Evolutionary conservation across 257 asterid species (phyloP), one percentile per base, ranked within the genome.

Genomic region (Asclepias syriaca): DNA sequence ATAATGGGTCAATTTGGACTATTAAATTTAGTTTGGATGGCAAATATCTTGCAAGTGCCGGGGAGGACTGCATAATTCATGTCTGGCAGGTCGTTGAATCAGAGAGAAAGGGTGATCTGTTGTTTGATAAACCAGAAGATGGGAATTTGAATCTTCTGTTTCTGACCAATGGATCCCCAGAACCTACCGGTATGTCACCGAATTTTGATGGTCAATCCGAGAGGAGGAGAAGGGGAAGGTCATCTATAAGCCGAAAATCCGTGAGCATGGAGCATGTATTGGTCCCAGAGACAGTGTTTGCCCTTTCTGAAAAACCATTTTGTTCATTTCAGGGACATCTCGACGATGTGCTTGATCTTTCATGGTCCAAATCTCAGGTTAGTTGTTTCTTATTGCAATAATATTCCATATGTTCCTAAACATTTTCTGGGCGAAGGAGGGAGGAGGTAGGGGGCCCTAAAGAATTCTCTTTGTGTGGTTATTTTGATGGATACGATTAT

Each of bases 301-400:
- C 92, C 65, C 96, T 95, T 67, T 80, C 90, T 27, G 99, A 95
- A 69, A 90, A 90, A 81, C 97, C 98, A 27, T 71, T 82, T 16
- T 85, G 96, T 80, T 92, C 98, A 75, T 88, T 95, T 71, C 84
- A 81, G 76, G 99, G 99, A 69, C 99, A 95, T 83, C 73, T 77
- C 74, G 90, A 86, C 80, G 98, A 86, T 77, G 96, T 95, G 60
- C 86, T 95, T 77, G 97, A 95, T 84, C 90, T 95, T 71, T 95
- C 99, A 18, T 95, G 99, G 99, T 95, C 99, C 81, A 95, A 95
- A 83, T 92, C 97, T 78, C 96, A 90, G 93, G 99, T 95, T 74
- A 83, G 92, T 69, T 76, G 55, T 65, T 58, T 68, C 68, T 27
- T 43, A 66, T 70, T 64, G 27, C 57, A 37, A 63, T 75, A 48